A percentile compares a stretch with the other conserved stretches of the same genome.
These are phyloP conservation scores for Xylaria cubensis DNA, from an alignment of 495 filamentous ascomycete genomes.

Conservation along the genomic window DNA sequence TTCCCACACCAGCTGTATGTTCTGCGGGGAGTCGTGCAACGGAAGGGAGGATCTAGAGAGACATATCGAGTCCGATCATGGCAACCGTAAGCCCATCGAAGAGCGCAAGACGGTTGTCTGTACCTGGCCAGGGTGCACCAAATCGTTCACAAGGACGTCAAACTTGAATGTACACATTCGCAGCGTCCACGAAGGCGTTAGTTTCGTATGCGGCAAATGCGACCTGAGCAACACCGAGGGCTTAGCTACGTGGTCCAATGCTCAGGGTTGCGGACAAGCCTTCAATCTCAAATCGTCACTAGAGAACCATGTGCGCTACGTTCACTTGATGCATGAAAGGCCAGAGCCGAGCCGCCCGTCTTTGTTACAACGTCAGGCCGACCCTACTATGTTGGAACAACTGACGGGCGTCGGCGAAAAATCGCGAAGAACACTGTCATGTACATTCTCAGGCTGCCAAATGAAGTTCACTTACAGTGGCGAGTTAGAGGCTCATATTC, in stretches of 20 bases:
- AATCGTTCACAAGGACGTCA: conserved; percentile 75
- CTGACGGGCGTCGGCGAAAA: conserved; percentile 68
- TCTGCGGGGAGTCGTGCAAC: conserved; percentile 70
- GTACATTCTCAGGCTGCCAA: conserved; percentile 60
- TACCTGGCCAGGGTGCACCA: conserved; percentile 66
- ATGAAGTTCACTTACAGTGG: conserved; percentile 69
- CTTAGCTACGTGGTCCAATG: conserved; percentile 67
- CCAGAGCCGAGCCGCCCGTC: conserved; percentile 43
- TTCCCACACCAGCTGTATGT: conserved; percentile 74
- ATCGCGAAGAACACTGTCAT: conserved; percentile 62
- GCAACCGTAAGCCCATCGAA: conserved; percentile 60
- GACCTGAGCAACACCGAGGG: conserved; percentile 65
- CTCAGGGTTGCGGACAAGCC: conserved; percentile 70
- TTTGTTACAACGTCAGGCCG: conserved; percentile 37
- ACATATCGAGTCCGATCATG: conserved; percentile 75
- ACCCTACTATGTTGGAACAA: conserved; percentile 44
- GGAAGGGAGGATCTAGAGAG: conserved; percentile 66
- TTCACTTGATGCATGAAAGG: conserved; percentile 68
- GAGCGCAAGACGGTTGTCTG: conserved; percentile 70
- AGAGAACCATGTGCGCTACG: conserved; percentile 79
- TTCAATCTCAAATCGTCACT: conserved; percentile 76
- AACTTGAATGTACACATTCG: conserved; percentile 82
- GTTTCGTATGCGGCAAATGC: conserved; percentile 75
- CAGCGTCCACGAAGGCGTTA: conserved; percentile 71
- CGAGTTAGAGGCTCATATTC: conserved; percentile 72